Percentiles rank a stretch among this genome's conserved stretches.
Conservation (phyloP, 2,329 filamentous ascomycete genomes). For the Hirsutella minnesotensis region DNA sequence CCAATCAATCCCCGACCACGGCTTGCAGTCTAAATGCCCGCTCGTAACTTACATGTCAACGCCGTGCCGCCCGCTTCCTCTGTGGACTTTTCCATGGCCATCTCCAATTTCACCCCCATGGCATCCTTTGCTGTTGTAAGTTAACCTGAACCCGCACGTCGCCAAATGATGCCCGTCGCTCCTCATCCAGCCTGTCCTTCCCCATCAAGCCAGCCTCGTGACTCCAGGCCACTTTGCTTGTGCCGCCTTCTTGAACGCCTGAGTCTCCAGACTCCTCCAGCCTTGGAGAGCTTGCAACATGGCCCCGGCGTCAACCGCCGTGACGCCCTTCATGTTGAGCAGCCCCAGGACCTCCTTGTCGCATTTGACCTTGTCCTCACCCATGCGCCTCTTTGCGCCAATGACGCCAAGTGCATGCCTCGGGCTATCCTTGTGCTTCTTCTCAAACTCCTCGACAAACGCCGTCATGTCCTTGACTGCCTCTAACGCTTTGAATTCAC, state of each 20-base stretch:
- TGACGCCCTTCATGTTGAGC: constrained; percentile 37
- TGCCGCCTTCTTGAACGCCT: constrained; percentile 36
- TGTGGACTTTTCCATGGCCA: no score
- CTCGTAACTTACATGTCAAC: no score
- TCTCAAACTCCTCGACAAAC: constrained; percentile 55
- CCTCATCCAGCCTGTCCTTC: neutral
- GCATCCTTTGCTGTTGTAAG: neutral
- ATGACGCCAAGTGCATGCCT: constrained; percentile 53
- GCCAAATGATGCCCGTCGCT: neutral
- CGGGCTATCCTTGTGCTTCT: constrained; percentile 49
- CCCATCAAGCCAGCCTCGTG: constrained; percentile 27
- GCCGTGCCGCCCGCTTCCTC: no score
- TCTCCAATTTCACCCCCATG: no score
- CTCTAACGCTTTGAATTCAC: constrained; percentile 52
- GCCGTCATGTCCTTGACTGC: constrained; percentile 45
- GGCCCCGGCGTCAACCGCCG: constrained; percentile 43
- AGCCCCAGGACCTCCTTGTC: constrained; percentile 53
- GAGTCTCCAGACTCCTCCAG: constrained; percentile 38
- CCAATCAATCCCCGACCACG: neutral
- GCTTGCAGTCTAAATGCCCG: no score
- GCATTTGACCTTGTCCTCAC: constrained; percentile 40
- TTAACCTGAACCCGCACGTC: neutral
- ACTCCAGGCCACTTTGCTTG: constrained; percentile 38
- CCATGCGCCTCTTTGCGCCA: constrained; percentile 45
- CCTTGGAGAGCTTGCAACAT: constrained; percentile 28